phyloP scores from a whole-genome alignment of 148 eudicot genomes.

The Rhododendron griersonianum region DNA sequence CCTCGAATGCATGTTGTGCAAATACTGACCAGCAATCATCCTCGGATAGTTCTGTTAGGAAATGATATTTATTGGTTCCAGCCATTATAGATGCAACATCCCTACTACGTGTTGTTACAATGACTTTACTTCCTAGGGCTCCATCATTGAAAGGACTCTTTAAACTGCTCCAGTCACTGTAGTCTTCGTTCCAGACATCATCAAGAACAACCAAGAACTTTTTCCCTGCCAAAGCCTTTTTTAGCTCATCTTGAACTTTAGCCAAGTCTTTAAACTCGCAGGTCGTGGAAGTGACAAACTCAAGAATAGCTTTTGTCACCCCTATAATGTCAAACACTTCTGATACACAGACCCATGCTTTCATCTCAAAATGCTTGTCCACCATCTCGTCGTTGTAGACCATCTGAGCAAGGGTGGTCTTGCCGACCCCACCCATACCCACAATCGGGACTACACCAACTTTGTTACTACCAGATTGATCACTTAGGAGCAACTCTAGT shows the following conservation, averaged over 20 bases:
- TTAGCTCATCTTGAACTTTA: background rate
- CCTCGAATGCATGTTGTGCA: constrained; percentile 10
- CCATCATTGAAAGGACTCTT: constrained; percentile 8
- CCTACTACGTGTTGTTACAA: constrained; percentile 19
- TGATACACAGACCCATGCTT: constrained; percentile 29
- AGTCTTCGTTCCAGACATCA: constrained; percentile 19
- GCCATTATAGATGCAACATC: constrained; percentile 7
- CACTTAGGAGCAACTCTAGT: background rate
- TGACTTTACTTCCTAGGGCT: constrained; percentile 19
- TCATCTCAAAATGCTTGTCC: constrained; percentile 1
- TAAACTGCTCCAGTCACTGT: constrained; percentile 9
- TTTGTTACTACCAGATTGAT: background rate
- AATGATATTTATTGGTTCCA: background rate
- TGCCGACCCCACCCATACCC: constrained; percentile 29
- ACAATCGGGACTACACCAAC: constrained; percentile 9
- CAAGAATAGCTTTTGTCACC: constrained; percentile 20
- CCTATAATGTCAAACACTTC: background rate
- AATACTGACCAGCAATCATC: constrained; percentile 19
- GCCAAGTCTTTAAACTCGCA: background rate
- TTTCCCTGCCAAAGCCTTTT: background rate
- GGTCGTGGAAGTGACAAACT: background rate
- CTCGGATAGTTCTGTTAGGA: background rate
- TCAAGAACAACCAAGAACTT: constrained; percentile 21
- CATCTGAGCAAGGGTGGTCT: constrained; percentile 26
- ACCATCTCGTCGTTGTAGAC: constrained; percentile 10